Evolutionary conservation across 768 basidiomycete species (phyloP).

Genomic region (Amanita thiersii): DNA sequence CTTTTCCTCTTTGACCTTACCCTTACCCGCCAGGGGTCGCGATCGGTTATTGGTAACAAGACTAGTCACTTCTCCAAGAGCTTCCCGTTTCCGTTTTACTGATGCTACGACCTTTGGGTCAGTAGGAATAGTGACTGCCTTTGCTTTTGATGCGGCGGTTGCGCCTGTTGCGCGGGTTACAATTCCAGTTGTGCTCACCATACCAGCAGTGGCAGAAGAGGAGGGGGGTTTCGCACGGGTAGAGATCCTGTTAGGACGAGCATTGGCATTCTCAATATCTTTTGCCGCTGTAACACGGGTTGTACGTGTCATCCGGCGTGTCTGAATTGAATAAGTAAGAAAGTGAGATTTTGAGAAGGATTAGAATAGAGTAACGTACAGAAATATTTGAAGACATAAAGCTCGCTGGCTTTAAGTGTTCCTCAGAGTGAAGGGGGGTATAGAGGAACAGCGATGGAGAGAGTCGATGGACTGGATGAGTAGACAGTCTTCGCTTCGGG

Average conservation of each 20-base stretch:
- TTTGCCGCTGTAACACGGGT: slow-evolving; percentile 40
- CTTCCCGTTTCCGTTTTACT: slow-evolving; percentile 74
- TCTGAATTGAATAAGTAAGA: slow-evolving; percentile 28
- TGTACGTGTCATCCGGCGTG: slow-evolving; percentile 60
- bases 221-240: slow-evolving; percentile 56
- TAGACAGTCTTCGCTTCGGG: too few species aligned
- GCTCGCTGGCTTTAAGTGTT: slow-evolving; percentile 17
- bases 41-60: slow-evolving; percentile 35
- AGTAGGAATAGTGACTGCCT: slow-evolving; percentile 30
- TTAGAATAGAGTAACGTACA: slow-evolving; percentile 20
- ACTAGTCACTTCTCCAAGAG: slow-evolving; percentile 64
- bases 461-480: slow-evolving; percentile 13
- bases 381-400: slow-evolving; percentile 42
- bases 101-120: slow-evolving; percentile 36
- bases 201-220: slow-evolving; percentile 26
- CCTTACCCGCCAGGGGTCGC: slow-evolving; percentile 30
- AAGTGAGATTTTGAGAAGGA: slow-evolving; percentile 6
- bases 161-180: slow-evolving; percentile 39
- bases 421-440: slow-evolving; percentile 13
- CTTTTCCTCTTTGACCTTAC: slow-evolving; percentile 50
- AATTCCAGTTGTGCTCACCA: slow-evolving; percentile 24
- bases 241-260: slow-evolving; percentile 49
- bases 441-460: slow-evolving; percentile 9
- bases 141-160: slow-evolving; percentile 47
- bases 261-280: slow-evolving; percentile 71